Base-by-base conservation (phyloP, 345 rosid genomes). In the Kernera saxatilis region DNA sequence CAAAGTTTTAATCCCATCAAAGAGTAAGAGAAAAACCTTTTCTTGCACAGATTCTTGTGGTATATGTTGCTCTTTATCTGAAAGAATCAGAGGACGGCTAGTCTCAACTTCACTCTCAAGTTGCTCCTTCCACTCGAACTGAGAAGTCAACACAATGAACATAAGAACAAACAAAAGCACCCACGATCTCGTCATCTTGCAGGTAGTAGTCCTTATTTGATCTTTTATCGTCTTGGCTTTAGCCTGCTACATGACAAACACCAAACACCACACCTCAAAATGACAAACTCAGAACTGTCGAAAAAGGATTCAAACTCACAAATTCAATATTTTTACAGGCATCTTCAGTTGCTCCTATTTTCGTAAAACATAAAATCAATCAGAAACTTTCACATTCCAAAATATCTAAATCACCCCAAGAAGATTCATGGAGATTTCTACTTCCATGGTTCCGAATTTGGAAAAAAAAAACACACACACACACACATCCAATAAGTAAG, bases 61-160 rank as follows among this genome's bases (percentile, higher is more conserved):
- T 73, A 57, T 36, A 70, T 71, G 66, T 46, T 72, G 79, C n/a
- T 83, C 81, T 72, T 76, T 78, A 19, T 60, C 72, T 40, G 84
- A 72, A 61, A 59, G 50, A 65, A 46, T 69, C 1, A 51, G 35
- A 3, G 60, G 43, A 29, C 78, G 74, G 53, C 32, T 82, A 29
- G 76, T 75, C 56, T 85, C 92, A 70, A 64, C 74, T 52, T 90
- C 97, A 73, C 71, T 77, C 18, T 77, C 89, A 14, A 86, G 76
- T 65, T 85, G 94, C 55, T 85, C 88, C 71, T 86, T 86, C 94
- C 94, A 88, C 78, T 90, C 94, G 17, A 86, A 77, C 74, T 85
- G 92, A 15, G 92, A 90, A 39, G 89, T 88, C 44, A 85, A 75
- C 29, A 88, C 84, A 32, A 90, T 73, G 44, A 90, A 48, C 69